Evolutionary conservation across 2,329 filamentous ascomycete species (phyloP).

Genomic region (Polychaeton citri): DNA sequence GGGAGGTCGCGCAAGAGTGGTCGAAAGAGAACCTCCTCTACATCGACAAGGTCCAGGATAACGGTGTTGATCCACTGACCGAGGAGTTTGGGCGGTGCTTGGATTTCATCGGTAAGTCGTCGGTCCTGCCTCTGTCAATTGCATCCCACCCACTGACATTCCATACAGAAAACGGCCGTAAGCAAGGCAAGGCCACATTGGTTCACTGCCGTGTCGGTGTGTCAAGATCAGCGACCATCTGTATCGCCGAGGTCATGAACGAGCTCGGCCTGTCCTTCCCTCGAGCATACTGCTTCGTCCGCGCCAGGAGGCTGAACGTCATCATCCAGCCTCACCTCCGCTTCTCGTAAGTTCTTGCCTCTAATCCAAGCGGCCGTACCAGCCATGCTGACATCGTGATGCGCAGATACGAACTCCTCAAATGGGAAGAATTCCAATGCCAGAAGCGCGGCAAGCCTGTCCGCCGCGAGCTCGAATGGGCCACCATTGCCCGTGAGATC

Average conservation of each 20-base stretch:
- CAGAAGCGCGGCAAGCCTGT: slow-evolving; percentile 39
- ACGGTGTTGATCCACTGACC: slow-evolving; percentile 85
- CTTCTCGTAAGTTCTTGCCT: slow-evolving; percentile 63
- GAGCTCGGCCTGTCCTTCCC: slow-evolving; percentile 69
- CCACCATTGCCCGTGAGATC: slow-evolving; percentile 75
- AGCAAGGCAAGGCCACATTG: slow-evolving; percentile 67
- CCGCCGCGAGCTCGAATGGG: slow-evolving; percentile 81
- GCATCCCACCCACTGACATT: slow-evolving; percentile 6
- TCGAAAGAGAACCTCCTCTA: slow-evolving; percentile 64
- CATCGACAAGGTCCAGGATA: slow-evolving; percentile 83
- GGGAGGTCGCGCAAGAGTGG: slow-evolving; percentile 52
- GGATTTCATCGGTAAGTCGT: slow-evolving; percentile 71
- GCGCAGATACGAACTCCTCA: slow-evolving; percentile 64
- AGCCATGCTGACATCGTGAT: too few relatives aligned
- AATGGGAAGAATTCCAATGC: slow-evolving; percentile 78
- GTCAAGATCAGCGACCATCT: slow-evolving; percentile 89
- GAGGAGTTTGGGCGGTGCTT: slow-evolving; percentile 76
- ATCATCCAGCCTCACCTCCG: slow-evolving; percentile 95
- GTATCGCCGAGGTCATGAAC: slow-evolving; percentile 97
- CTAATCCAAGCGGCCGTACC: too few relatives aligned
- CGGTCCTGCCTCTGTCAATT: neutral
- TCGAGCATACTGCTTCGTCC: slow-evolving; percentile 89
- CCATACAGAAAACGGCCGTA: slow-evolving; percentile 58
- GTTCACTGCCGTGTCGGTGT: slow-evolving; percentile 96
- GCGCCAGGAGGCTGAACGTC: slow-evolving; percentile 82